Conservation (phyloP, 2,329 filamentous ascomycete species). For the Aspergillus nomiae region DNA sequence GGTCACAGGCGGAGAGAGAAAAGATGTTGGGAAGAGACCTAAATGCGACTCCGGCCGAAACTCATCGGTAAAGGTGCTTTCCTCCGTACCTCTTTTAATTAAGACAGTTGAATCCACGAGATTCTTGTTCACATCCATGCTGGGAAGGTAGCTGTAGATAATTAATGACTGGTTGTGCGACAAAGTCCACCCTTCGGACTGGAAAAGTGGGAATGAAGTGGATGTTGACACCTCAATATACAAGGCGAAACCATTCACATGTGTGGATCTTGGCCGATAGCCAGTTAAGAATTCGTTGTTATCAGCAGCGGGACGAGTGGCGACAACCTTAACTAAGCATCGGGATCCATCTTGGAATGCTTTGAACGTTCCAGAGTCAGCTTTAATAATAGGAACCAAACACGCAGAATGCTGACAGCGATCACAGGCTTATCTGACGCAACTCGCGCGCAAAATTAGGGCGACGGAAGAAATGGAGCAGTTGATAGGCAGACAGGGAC, state of each 20-base stretch:
- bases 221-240: background rate
- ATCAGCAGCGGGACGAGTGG: constrained; percentile 8
- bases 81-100: background rate
- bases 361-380: background rate
- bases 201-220: background rate
- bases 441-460: background rate
- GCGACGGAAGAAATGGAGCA: background rate
- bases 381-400: background rate
- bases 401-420: background rate
- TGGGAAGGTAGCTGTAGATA: background rate
- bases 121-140: background rate
- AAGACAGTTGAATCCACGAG: background rate
- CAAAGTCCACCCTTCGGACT: background rate
- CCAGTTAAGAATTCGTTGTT: constrained; percentile 4
- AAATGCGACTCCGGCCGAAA: background rate
- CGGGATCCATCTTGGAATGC: background rate
- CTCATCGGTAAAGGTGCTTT: background rate
- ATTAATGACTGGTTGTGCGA: background rate
- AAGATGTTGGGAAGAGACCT: background rate
- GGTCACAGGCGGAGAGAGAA: background rate
- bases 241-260: constrained; percentile 3
- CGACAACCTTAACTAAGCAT: constrained; percentile 7
- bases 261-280: constrained; percentile 1
- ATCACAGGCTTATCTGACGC: background rate
- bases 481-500: background rate